phyloP scores from a whole-genome alignment of 164 flowering plant genomes.

The Santalum album region DNA sequence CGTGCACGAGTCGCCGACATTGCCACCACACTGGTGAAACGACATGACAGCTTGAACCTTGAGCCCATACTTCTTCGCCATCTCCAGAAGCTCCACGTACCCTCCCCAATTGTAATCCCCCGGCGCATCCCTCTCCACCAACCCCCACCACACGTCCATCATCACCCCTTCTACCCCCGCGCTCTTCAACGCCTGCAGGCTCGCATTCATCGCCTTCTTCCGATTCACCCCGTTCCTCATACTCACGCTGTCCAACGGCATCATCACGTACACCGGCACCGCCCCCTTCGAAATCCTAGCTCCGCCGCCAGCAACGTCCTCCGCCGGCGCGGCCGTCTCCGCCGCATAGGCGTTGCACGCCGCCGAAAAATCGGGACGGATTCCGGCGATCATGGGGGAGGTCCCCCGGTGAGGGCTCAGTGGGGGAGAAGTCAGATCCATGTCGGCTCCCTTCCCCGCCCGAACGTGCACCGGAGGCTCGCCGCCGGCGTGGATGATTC shows the following conservation, averaged over 20 bases:
- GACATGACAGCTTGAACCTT: constrained; percentile 98
- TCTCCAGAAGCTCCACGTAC: constrained; percentile 63
- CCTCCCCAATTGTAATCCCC: constrained; percentile 88
- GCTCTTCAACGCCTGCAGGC: constrained; percentile 75
- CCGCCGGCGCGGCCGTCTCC: constrained; percentile 8
- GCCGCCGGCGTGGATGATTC: too few species aligned
- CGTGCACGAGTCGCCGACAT: constrained; percentile 92
- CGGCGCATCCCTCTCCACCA: constrained; percentile 77
- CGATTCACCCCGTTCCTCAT: constrained; percentile 53
- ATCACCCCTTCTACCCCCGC: constrained; percentile 94
- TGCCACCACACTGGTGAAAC: constrained; percentile 92
- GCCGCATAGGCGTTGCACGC: constrained; percentile 56
- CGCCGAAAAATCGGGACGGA: constrained; percentile 27
- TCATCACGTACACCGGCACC: constrained; percentile 92
- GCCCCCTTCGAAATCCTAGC: constrained; percentile 31
- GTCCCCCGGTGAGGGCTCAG: constrained; percentile 37
- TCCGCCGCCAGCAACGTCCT: constrained; percentile 16
- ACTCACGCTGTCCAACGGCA: constrained; percentile 93
- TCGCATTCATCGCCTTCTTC: constrained; percentile 81
- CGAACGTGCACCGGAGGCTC: too few species aligned
- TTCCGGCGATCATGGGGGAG: constrained; percentile 28
- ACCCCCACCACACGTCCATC: constrained; percentile 99
- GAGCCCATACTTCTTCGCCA: constrained; percentile 75
- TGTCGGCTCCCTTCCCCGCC: too few species aligned
- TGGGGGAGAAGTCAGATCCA: constrained; percentile 39